phyloP scores from a whole-genome alignment of 805 yeast species.

The Ogataea trehaloabstinens region DNA sequence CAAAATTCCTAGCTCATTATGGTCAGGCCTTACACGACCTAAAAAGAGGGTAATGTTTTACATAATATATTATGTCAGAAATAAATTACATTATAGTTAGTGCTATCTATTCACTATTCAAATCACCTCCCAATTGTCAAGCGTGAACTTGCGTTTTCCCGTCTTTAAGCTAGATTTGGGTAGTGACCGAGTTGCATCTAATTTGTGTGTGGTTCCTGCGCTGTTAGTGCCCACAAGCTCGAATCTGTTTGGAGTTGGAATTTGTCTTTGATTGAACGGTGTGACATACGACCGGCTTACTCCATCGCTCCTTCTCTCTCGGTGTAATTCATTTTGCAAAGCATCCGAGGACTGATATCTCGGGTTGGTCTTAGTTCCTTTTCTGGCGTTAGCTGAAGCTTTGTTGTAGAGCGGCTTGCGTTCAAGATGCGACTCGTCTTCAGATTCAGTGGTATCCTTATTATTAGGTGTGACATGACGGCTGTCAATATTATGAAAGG shows the following conservation, averaged over 20 bases:
- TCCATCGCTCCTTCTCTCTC: no score
- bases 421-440: neutral
- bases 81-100: no score
- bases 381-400: neutral
- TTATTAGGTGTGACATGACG: neutral
- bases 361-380: neutral
- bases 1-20: no score
- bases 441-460: neutral
- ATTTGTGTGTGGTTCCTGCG: neutral
- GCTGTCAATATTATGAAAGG: slow-evolving; percentile 12
- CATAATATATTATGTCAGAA: no score
- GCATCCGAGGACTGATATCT: neutral
- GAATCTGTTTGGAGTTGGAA: neutral
- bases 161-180: neutral
- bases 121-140: slow-evolving; percentile 28
- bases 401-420: no score
- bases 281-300: neutral
- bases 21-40: no score
- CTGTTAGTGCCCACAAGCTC: neutral
- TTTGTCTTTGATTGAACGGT: neutral
- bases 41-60: no score
- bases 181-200: neutral
- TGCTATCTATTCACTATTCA: no score
- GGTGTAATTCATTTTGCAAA: neutral
- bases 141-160: slow-evolving; percentile 3